Conservation (phyloP, 441 rosid species). For the Erodium chrysanthum region DNA sequence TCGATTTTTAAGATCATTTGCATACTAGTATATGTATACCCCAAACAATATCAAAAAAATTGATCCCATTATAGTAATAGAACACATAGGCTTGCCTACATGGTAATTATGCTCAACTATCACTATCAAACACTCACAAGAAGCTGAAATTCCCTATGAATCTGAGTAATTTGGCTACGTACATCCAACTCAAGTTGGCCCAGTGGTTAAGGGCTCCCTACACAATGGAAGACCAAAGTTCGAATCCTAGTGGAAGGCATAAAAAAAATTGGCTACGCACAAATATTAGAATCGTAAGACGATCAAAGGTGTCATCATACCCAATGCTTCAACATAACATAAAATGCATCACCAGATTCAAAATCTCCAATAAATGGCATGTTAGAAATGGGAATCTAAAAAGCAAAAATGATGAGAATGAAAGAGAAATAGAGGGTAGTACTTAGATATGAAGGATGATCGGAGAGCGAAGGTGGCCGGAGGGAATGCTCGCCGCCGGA, state of each 20-base stretch:
- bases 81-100: too few relatives aligned
- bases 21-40: background rate
- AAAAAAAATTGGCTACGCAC: too few relatives aligned
- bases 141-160: background rate
- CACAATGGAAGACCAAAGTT: too few relatives aligned
- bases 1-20: background rate
- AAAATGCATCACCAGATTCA: background rate
- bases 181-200: background rate
- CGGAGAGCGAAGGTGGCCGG: constrained; percentile 34
- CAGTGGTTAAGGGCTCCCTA: too few relatives aligned
- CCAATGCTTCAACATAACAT: too few relatives aligned
- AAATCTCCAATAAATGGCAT: background rate
- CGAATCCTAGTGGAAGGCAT: too few relatives aligned
- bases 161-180: background rate
- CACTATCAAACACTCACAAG: background rate
- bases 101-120: background rate
- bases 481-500: constrained; percentile 61
- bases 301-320: too few relatives aligned
- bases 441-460: constrained; percentile 47
- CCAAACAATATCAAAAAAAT: background rate
- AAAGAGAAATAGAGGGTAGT: constrained; percentile 6
- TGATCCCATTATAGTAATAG: background rate
- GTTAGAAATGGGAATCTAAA: too few relatives aligned
- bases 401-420: background rate
- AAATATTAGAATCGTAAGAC: too few relatives aligned